Evolutionary conservation across 352 stramenopile genomes (phyloP).

Genomic region (Phytophthora boehmeriae): DNA sequence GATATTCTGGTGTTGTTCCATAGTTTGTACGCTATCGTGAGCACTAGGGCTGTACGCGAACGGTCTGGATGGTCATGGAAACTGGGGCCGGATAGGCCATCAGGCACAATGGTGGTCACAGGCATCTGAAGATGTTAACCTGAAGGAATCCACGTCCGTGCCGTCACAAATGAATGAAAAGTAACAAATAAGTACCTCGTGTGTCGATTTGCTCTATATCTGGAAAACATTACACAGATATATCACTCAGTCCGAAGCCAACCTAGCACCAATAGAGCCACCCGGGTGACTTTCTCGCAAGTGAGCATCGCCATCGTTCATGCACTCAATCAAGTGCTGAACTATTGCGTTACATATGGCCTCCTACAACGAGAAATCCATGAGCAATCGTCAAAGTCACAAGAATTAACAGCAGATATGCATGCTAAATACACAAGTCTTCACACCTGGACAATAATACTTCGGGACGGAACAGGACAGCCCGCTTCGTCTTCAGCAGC

Average conservation of each 20-base stretch:
- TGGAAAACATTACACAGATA: neutral
- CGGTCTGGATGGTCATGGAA: neutral
- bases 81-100: neutral
- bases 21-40: neutral
- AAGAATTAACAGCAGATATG: neutral
- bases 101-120: neutral
- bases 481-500: slow-evolving; percentile 48
- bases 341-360: slow-evolving; percentile 77
- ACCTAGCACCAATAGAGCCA: slow-evolving; percentile 62
- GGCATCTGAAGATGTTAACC: neutral
- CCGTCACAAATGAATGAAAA: neutral
- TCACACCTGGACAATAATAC: slow-evolving; percentile 78
- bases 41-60: neutral
- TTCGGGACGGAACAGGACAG: slow-evolving; percentile 77
- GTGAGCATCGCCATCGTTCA: slow-evolving; percentile 27
- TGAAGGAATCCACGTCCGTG: neutral
- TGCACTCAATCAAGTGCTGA: slow-evolving; percentile 54
- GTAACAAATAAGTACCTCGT: neutral
- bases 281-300: slow-evolving; percentile 74
- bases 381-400: slow-evolving; percentile 1
- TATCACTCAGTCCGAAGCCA: slow-evolving; percentile 17
- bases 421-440: neutral
- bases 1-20: neutral
- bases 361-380: slow-evolving; percentile 43
- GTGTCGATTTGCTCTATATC: neutral